Evolutionary conservation across 768 basidiomycete genomes (phyloP), one percentile per base, ranked within the genome.

Genomic region (Exidia glandulosa): DNA sequence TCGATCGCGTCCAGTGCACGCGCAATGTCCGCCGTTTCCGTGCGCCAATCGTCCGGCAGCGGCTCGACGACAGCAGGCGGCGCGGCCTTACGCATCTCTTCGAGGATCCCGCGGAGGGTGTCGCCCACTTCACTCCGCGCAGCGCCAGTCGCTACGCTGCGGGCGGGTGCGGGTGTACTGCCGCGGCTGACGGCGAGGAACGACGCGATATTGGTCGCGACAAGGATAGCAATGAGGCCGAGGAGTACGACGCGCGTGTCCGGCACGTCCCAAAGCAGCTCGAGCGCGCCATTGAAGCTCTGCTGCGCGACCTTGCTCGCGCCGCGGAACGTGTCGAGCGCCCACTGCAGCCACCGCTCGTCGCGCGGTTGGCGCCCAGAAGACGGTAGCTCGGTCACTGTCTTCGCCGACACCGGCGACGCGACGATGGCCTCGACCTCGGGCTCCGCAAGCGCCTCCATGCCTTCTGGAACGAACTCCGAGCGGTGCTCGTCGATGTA

Each of bases 401-500:
- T 34, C n/a, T 23, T 32, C 29, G 68, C 56, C 6, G 70, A 65
- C 19, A 66, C 69, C 27, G 74, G 72, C 32, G 74, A 73, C 13
- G 72, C 78, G 9, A 74, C 74, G 2, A 76, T 78, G 0, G 78
- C 81, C 13, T 60, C 60, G 30, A 59, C 65, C n/a, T 83, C 77
- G 12, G 71, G 77, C 48, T 74, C 74, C 6, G 77, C 75, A 14
- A 29, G 27, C 25, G 25, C 50, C 61, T 90, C 88, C 55, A 89
- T 72, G 14, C 91, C 93, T 60, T 86, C 88, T 0, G 90, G 87
- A 56, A 92, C 72, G 72, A 98, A 98, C 73, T 99, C 95, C 62
- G 83, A 78, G 63, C 87, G 83, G 72, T 98, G 94, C 58, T 87
- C 86, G 62, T 85, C 80, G 68, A 98, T 96, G 76, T 98, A 97